Evolutionary conservation across 164 flowering plant genomes (phyloP), one percentile per base, ranked within the genome.

Genomic region (Litsea cubeba): DNA sequence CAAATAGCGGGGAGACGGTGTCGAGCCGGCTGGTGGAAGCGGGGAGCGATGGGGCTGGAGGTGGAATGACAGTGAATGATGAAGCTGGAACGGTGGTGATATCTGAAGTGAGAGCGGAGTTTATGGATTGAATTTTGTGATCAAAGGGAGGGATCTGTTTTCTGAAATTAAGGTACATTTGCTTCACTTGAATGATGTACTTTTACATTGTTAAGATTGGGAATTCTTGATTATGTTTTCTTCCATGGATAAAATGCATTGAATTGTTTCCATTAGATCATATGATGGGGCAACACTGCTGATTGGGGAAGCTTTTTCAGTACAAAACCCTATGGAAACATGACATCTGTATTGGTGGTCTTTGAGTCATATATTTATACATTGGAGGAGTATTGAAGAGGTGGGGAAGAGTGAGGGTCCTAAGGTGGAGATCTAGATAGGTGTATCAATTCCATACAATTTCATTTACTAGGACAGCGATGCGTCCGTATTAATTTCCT

Each of bases 1-100:
- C 82, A 11, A 83, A 80, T 65, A 83, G 87, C 49, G 87, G 84
- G 63, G 88, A 85, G 82, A 82, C 87, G 65, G 85, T 85, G 32
- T 87, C 86, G n/a, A 84, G 87, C 73, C 78, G 76, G 77, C 83
- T 79, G 12, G 76, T 76, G 23, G 83, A 75, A 72, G 85, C 76
- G 22, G 72, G 67, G 28, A 78, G 73, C 62, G 26, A 68, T 58
- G 75, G 72, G 49, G 57, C 54, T 49, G 82, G 75, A n/a, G 71
- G 17, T 25, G 73, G 76, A 12, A 69, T 70, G 14, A 50, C 72
- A 69, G 62, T 71, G 50, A 80, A 72, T 49, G 82, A 83, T n/a
- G 82, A 83, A 8, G 82, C 82, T 15, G 80, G 79, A 23, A 85
- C 79, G 75, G 63, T 77, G 35, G 77, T 79, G 40, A 78, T 82